These are phyloP conservation scores for Pichia norvegensis DNA, from an alignment of 1,139 yeast genomes.

Conservation along the genomic window DNA sequence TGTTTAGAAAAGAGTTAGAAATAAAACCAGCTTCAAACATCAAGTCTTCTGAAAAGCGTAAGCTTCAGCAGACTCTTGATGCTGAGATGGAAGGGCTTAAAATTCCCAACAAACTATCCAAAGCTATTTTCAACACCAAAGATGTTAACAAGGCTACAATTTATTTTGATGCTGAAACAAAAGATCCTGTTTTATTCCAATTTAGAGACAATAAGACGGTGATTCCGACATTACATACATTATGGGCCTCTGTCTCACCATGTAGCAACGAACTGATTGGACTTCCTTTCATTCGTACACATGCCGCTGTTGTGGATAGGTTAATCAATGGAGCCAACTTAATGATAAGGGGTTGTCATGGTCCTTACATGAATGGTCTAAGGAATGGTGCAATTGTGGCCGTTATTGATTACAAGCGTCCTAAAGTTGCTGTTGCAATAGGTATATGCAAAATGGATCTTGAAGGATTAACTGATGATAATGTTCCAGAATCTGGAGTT, in stretches of 20 bases:
- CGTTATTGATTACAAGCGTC: slow-evolving; percentile 52
- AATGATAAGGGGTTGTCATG: slow-evolving; percentile 85
- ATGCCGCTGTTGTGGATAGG: slow-evolving; percentile 58
- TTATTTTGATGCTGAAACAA: slow-evolving; percentile 49
- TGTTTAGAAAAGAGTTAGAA: slow-evolving; percentile 61
- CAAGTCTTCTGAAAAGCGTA: slow-evolving; percentile 74
- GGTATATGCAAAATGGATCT: slow-evolving; percentile 59
- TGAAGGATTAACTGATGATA: slow-evolving; percentile 20
- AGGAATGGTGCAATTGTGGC: slow-evolving; percentile 57
- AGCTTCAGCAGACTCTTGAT: slow-evolving; percentile 40
- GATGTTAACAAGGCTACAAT: slow-evolving; percentile 53
- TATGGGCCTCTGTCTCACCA: slow-evolving; percentile 45
- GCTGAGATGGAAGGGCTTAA: slow-evolving; percentile 29
- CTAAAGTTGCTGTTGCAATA: slow-evolving; percentile 64
- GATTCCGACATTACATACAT: slow-evolving; percentile 65
- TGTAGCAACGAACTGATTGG: neutral
- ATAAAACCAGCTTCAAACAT: slow-evolving; percentile 71
- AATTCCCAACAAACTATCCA: slow-evolving; percentile 52
- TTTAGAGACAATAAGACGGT: slow-evolving; percentile 42
- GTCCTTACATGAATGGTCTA: slow-evolving; percentile 55
- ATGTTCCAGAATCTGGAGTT: slow-evolving; percentile 47
- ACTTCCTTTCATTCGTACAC: slow-evolving; percentile 62
- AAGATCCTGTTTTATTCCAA: slow-evolving; percentile 68
- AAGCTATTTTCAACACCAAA: slow-evolving; percentile 54
- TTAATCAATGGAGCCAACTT: slow-evolving; percentile 76